A percentile compares a stretch with the other conserved stretches of the same genome.
Conservation (phyloP, 2,329 filamentous ascomycete species). For the Tympanopsis confertula region DNA sequence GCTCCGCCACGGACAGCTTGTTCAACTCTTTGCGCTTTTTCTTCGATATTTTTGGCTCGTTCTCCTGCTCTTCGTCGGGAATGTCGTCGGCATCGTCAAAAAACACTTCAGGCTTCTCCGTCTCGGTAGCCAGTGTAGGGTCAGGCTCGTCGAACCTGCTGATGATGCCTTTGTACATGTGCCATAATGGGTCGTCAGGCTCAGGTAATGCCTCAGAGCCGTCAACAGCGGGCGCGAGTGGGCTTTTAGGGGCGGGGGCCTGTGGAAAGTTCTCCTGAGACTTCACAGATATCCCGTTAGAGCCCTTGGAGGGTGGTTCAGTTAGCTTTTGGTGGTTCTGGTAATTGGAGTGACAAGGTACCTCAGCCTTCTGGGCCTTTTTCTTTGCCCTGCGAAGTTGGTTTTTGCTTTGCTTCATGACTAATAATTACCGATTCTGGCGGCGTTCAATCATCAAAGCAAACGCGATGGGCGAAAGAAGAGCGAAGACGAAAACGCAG, state of each 20-base stretch:
- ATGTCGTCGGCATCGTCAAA: conserved; percentile 78
- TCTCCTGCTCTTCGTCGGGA: conserved; percentile 71
- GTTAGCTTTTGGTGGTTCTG: too few relatives aligned
- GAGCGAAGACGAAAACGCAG: too few relatives aligned
- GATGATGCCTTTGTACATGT: conserved; percentile 75
- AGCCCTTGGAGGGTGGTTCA: too few relatives aligned
- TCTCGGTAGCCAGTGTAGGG: conserved; percentile 51
- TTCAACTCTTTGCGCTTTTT: conserved; percentile 87
- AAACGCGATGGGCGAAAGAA: too few relatives aligned
- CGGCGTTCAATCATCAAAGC: too few relatives aligned
- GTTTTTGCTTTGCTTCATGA: neutral
- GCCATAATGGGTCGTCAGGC: conserved; percentile 63
- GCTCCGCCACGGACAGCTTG: conserved; percentile 85
- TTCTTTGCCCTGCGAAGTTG: neutral
- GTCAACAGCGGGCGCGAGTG: too few relatives aligned
- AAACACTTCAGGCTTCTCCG: conserved; percentile 75
- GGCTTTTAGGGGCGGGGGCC: too few relatives aligned
- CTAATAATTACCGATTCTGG: neutral
- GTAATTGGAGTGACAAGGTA: too few relatives aligned
- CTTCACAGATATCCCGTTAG: too few relatives aligned
- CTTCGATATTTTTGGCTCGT: conserved; percentile 69
- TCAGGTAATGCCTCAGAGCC: too few relatives aligned
- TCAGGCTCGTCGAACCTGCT: conserved; percentile 61
- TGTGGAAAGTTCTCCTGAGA: too few relatives aligned
- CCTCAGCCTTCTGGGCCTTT: neutral